Base-by-base conservation (phyloP, 495 filamentous ascomycete species). In the Hypoxylon trugodes region DNA sequence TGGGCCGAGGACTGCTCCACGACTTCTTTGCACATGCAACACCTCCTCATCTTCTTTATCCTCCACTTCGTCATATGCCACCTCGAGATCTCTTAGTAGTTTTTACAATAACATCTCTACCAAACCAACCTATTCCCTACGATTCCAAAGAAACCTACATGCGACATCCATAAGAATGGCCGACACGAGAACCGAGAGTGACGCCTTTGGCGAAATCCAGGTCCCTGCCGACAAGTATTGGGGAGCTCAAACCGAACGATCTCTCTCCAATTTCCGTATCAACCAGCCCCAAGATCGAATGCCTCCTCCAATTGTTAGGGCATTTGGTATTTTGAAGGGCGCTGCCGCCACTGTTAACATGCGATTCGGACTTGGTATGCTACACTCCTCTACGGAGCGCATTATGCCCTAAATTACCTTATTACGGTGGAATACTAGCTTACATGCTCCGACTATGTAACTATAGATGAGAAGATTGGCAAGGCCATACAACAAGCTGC, bases 281-380 rank as follows among this genome's bases (percentile, higher is more conserved):
- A 98, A 98, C 77, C 95, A 98, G 81, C 95, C 96, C 59, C 91
- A 96, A 75, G 95, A 98, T 74, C 92, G 95, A 72, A 98, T 98
- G 94, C 96, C 95, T 41, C 89, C 91, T 59, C 89, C 93, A 0
- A 88, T 98, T 59, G 81, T 98, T 61, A 87, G 85, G 76, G 95
- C 95, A 13, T 98, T 98, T 73, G 96, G 95, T 76, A 95, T 98
- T 73, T 84, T 98, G 40, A 98, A 98, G 84, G 93, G 93, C 66
- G 95, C 95, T 53, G 96, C 95, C 24, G 95, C 96, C 33, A 92
- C 87, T 7, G 96, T 98, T 57, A 98, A 98, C 79, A 94, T 96
- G 89, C 86, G 87, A 73, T 96, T 82, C 73, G 95, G 95, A 66
- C 91, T 98, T 67, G 94, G 92, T 96, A 89, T 79, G 85, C 73